Evolutionary conservation across 129 eudicot genomes (phyloP).

Genomic region (Sambucus nigra): DNA sequence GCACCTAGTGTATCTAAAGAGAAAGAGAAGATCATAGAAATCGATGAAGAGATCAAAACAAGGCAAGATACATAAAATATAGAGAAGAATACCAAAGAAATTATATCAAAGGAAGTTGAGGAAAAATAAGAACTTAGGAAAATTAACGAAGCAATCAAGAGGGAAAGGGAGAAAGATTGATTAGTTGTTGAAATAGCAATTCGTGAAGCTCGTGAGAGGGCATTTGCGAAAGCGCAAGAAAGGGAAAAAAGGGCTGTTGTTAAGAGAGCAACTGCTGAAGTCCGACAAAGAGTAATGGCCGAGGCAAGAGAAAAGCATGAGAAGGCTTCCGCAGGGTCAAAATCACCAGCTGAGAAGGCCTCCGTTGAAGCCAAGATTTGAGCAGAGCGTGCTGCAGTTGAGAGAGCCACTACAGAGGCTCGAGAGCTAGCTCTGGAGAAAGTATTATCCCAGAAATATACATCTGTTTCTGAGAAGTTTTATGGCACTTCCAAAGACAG

Average conservation of each 20-base stretch:
- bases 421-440: conserved; percentile 85
- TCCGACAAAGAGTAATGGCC: conserved; percentile 55
- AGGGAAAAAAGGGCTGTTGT: conserved; percentile 85
- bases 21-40: conserved; percentile 13
- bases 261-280: conserved; percentile 78
- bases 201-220: conserved; percentile 96
- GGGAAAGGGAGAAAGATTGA: conserved; percentile 55
- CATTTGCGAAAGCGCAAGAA: conserved; percentile 68
- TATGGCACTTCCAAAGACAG: conserved; percentile 29
- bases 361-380: conserved; percentile 53
- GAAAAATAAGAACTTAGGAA: conserved; percentile 12
- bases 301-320: conserved; percentile 54
- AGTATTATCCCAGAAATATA: conserved; percentile 53
- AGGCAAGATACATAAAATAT: conserved; percentile 3
- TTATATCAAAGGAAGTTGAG: conserved; percentile 28
- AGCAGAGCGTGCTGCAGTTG: conserved; percentile 93
- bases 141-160: conserved; percentile 39
- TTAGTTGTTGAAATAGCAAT: conserved; percentile 80
- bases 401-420: conserved; percentile 89
- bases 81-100: conserved; percentile 28
- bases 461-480: conserved; percentile 15
- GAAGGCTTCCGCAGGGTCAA: conserved; percentile 37
- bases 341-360: conserved; percentile 41
- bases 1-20: conserved; percentile 16
- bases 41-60: conserved; percentile 15